Base-by-base conservation (phyloP, 495 filamentous ascomycete species). In the Friedmanniomyces endolithicus region DNA sequence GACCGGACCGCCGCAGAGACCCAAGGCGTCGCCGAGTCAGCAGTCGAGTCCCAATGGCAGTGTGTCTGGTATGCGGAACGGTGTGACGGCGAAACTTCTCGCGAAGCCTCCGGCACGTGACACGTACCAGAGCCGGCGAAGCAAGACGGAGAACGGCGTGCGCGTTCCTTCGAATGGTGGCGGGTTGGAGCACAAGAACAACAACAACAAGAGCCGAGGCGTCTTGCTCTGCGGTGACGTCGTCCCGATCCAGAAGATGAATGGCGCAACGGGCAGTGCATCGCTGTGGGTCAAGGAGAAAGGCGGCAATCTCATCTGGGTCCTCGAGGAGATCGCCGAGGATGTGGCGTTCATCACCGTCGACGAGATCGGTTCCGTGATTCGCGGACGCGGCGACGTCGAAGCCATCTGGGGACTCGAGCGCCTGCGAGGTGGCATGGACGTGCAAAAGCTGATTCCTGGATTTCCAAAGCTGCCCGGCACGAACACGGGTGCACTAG, bases 251-350 rank as follows among this genome's bases (percentile, higher is more conserved):
- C 81, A 85, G 69, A 98, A 97, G 67, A 82, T 90, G 50, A 94
- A 98, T 65, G 94, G 94, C 8, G 77, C 83, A 17, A 88, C 82
- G 0, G 92, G 94, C 1, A 86, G 90, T 34, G 92, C 92, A 34
- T 96, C 88, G 66, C 72, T 98, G 29, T 98, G 92, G 92, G 92
- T 97, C 0, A 97, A 96, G 72, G 92, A 98, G 68, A 98, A 98
- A 66, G 78, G 80, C 41, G 86, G 88, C 44, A 88, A 90, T 7
- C 67, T 98, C 47, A 96, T 98, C 50, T 98, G 92, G 92, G 92
- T 98, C 16, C 66, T 98, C 4, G 92, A 98, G 69, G 92, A 98
- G 68, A 96, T 98, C 50, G 87, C 87, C 51, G 92, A 98, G 72
- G 89, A 98, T 65, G 81, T 90, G 34, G 88, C 86, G 25, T 75